A percentile compares a stretch with the other conserved stretches of the same genome.
phyloP scores from a whole-genome alignment of 306 rosid species.

The Cucurbita pepo region DNA sequence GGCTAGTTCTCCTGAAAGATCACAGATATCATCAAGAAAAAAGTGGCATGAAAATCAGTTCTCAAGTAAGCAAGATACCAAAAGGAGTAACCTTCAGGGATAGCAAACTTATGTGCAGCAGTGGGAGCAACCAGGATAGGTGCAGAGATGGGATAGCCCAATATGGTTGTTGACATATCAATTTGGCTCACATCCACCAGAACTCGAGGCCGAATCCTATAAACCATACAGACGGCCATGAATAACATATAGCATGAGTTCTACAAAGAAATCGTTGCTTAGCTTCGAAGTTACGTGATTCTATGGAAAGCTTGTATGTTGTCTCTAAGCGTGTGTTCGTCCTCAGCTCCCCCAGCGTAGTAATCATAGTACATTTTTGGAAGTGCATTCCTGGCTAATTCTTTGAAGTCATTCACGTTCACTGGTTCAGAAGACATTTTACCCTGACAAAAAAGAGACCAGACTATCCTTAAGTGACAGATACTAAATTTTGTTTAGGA shows the following conservation, averaged over 20 bases:
- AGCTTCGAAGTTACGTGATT: conserved; percentile 19
- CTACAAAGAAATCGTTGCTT: background rate
- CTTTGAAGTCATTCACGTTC: background rate
- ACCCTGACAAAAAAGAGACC: background rate
- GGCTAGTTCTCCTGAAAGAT: conserved; percentile 42
- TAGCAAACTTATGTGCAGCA: conserved; percentile 35
- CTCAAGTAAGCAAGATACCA: background rate
- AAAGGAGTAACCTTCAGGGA: conserved; percentile 28
- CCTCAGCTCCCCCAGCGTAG: conserved; percentile 49
- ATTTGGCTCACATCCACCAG: conserved; percentile 51
- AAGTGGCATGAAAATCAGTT: background rate
- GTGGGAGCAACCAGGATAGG: conserved; percentile 51
- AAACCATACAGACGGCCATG: background rate
- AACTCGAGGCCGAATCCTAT: conserved; percentile 43
- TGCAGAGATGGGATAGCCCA: conserved; percentile 32
- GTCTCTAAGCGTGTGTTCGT: conserved; percentile 30
- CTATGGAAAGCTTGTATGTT: conserved; percentile 41
- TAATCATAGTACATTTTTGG: background rate
- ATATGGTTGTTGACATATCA: conserved; percentile 30
- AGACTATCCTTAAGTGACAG: background rate
- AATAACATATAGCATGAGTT: background rate
- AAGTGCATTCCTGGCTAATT: background rate
- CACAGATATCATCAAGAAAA: background rate
- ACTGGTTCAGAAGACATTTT: background rate
- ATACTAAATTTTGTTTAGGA: background rate